Percentiles rank a stretch among this genome's conserved stretches.
Conservation (phyloP, 495 filamentous ascomycete genomes). For the Cladorrhinum samala region DNA sequence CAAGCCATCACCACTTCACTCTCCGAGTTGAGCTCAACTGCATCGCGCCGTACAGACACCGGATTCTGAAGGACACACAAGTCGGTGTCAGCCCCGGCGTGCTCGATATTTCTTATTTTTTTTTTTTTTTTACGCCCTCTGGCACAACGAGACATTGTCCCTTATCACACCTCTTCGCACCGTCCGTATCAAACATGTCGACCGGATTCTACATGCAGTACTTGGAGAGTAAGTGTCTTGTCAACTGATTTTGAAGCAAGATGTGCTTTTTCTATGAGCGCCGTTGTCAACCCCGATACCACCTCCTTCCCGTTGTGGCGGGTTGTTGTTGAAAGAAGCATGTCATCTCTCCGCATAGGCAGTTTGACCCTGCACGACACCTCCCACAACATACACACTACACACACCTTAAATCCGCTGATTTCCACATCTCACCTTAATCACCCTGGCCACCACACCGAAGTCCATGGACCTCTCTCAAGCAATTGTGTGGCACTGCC, state of each 20-base stretch:
- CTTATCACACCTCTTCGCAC: slow-evolving; percentile 3
- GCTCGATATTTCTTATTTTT: slow-evolving; percentile 19
- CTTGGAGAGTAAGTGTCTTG: slow-evolving; percentile 50
- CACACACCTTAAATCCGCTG: slow-evolving; percentile 8
- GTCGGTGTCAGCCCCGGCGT: slow-evolving; percentile 18
- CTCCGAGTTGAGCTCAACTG: slow-evolving; percentile 52
- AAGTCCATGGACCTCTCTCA: slow-evolving; percentile 9
- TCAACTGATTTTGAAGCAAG: slow-evolving; percentile 16
- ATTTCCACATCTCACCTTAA: slow-evolving; percentile 20
- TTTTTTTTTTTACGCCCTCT: slow-evolving; percentile 16
- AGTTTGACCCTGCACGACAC: slow-evolving; percentile 23
- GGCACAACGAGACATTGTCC: slow-evolving; percentile 1
- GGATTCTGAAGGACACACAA: slow-evolving; percentile 30
- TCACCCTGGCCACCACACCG: slow-evolving; percentile 17
- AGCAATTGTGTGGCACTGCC: slow-evolving; percentile 14
- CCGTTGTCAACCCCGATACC: slow-evolving; percentile 9
- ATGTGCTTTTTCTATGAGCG: not conserved
- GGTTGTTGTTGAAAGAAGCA: slow-evolving; percentile 18
- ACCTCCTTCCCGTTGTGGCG: slow-evolving; percentile 20
- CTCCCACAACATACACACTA: slow-evolving; percentile 13
- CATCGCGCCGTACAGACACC: slow-evolving; percentile 43
- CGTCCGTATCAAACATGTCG: slow-evolving; percentile 36
- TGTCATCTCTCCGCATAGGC: slow-evolving; percentile 19
- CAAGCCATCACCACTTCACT: slow-evolving; percentile 31
- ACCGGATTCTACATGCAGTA: slow-evolving; percentile 59